phyloP scores from a whole-genome alignment of 768 basidiomycete species.

The Naganishia vishniacii region DNA sequence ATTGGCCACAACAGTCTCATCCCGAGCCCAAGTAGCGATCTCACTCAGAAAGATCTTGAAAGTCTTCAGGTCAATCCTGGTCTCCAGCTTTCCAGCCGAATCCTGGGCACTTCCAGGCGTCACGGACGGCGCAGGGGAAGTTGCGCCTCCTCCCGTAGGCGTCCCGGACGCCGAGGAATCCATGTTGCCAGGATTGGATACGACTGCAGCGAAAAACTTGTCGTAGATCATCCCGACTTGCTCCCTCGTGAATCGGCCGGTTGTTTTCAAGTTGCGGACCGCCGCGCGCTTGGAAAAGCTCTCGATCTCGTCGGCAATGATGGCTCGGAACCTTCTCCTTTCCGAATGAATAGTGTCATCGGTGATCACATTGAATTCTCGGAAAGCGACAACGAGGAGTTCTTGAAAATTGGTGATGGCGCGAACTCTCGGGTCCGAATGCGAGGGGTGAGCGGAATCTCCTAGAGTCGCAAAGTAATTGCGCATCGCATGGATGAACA shows the following conservation, averaged over 20 bases:
- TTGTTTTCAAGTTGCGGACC: slow-evolving; percentile 72
- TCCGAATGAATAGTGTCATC: slow-evolving; percentile 88
- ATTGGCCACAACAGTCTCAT: slow-evolving; percentile 86
- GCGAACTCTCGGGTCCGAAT: slow-evolving; percentile 77
- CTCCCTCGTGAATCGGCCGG: slow-evolving; percentile 78
- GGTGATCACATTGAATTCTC: slow-evolving; percentile 92
- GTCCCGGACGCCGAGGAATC: not conserved
- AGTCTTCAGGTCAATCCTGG: slow-evolving; percentile 74
- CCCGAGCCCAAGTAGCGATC: slow-evolving; percentile 88
- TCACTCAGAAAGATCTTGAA: slow-evolving; percentile 87
- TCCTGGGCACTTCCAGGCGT: slow-evolving; percentile 47
- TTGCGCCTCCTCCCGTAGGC: not conserved
- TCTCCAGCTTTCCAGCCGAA: slow-evolving; percentile 74
- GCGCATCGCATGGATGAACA: slow-evolving; percentile 92
- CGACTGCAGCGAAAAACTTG: slow-evolving; percentile 55
- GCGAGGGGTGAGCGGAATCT: slow-evolving; percentile 85
- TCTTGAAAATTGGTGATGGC: slow-evolving; percentile 98
- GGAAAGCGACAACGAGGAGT: slow-evolving; percentile 89
- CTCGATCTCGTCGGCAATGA: slow-evolving; percentile 89
- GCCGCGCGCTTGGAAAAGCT: slow-evolving; percentile 87
- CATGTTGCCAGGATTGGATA: slow-evolving; percentile 17
- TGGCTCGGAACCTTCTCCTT: slow-evolving; percentile 74
- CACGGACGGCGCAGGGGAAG: slow-evolving; percentile 18
- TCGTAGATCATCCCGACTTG: slow-evolving; percentile 87
- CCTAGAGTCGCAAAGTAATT: slow-evolving; percentile 90